phyloP scores from a whole-genome alignment of 768 basidiomycete species.

The Phlegmacium glaucopus region DNA sequence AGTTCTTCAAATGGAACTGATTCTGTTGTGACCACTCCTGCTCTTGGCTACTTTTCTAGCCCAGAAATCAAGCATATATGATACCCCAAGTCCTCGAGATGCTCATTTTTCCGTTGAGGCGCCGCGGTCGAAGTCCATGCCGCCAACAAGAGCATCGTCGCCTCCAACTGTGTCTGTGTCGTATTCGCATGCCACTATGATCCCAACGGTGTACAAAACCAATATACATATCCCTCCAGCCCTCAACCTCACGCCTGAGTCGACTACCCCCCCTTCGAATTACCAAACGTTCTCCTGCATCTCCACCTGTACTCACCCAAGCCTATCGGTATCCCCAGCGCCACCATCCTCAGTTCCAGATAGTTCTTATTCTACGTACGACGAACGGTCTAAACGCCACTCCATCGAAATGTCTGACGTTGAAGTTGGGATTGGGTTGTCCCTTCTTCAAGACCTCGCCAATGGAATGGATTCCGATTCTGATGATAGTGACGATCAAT shows the following conservation, averaged over 20 bases:
- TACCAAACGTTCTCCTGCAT: constrained; percentile 21
- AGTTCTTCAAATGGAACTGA: constrained; percentile 24
- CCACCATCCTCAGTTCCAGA: constrained; percentile 15
- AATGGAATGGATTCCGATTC: constrained; percentile 31
- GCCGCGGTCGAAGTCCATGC: background rate
- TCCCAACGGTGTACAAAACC: background rate
- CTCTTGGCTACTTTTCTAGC: background rate
- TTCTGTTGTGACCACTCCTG: constrained; percentile 1
- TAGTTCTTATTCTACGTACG: constrained; percentile 21
- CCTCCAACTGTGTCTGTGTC: background rate
- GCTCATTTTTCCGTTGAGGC: background rate
- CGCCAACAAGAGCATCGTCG: background rate
- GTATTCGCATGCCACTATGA: background rate
- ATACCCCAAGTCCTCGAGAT: constrained; percentile 1
- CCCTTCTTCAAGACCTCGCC: constrained; percentile 52
- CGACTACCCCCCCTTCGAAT: constrained; percentile 22
- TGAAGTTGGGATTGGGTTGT: constrained; percentile 66
- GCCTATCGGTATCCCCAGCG: background rate
- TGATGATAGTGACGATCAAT: constrained; percentile 20
- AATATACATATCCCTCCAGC: constrained; percentile 7
- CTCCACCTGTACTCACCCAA: constrained; percentile 7
- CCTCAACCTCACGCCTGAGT: constrained; percentile 7
- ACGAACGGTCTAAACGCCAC: constrained; percentile 16
- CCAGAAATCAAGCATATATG: background rate
- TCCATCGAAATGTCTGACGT: constrained; percentile 50